Evolutionary conservation across 345 rosid genomes (phyloP).

Genomic region (Triadica sebifera): DNA sequence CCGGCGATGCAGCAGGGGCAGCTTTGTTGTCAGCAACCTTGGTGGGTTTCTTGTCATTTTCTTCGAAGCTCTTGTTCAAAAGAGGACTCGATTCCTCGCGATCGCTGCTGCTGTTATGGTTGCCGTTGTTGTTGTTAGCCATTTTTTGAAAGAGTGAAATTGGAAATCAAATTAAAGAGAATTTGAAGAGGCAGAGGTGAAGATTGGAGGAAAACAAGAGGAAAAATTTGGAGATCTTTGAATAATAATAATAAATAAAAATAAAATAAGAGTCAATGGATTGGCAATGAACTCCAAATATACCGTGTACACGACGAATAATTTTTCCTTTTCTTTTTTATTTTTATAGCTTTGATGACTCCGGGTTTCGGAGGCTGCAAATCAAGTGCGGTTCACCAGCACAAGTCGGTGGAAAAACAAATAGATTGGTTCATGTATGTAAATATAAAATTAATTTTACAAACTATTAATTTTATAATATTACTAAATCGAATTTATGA

Average conservation of each 20-base stretch:
- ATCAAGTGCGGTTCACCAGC: too few relatives aligned
- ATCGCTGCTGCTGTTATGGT: constrained; percentile 22
- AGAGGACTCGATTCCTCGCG: constrained; percentile 73
- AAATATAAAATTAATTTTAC: too few relatives aligned
- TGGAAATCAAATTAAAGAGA: not conserved
- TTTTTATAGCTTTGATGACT: not conserved
- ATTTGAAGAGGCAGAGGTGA: too few relatives aligned
- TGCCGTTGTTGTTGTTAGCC: constrained; percentile 36
- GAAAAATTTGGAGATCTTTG: not conserved
- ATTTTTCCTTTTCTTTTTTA: too few relatives aligned
- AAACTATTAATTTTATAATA: too few relatives aligned
- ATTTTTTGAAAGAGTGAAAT: constrained; percentile 20
- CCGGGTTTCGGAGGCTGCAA: not conserved
- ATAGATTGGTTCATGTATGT: too few relatives aligned
- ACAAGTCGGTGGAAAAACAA: too few relatives aligned
- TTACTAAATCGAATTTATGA: too few relatives aligned
- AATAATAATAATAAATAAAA: not conserved
- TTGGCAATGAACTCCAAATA: too few relatives aligned
- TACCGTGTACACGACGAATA: too few relatives aligned
- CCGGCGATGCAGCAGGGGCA: constrained; percentile 11
- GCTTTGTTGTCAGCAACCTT: constrained; percentile 16
- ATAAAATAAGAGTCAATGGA: not conserved
- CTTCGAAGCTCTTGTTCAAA: constrained; percentile 37
- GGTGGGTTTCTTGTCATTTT: constrained; percentile 34
- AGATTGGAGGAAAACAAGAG: not conserved